Evolutionary conservation across 139 green algal species (phyloP), one percentile per base, ranked within the genome.

Genomic region (Deuterostichococcus epilithicus): DNA sequence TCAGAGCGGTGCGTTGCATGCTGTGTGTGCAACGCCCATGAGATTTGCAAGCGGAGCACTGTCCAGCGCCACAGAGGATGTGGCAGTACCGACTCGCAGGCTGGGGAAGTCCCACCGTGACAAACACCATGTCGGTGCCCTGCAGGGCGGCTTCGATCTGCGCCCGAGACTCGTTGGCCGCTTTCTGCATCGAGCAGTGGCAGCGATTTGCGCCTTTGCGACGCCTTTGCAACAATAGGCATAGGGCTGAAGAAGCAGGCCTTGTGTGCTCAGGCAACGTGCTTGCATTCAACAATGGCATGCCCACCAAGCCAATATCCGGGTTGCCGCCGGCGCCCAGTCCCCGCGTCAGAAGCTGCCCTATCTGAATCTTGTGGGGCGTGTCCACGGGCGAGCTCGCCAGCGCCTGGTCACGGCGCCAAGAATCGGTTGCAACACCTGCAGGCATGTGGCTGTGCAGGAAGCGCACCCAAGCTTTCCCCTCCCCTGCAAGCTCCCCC

Each of bases 81-180:
- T n/a, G 23, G 23, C 23, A 20, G 23, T n/a, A 66, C 22, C 52
- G 23, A n/a, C 52, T 66, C 22, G 52, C 22, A 66, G 20, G 52
- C 22, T 66, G 45, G 25, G 5, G 20, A n/a, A n/a, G 5, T 47
- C 75, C 73, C 63, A 92, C 92, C 66, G 94, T 98, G 28, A 98
- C 90, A 82, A 97, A 97, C 1, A 98, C 93, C 91, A 98, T 96
- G 83, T 98, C 94, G 1, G 94, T 85, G 1, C 91, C 92, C 15
- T 65, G 25, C 22, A 98, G 81, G 6, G 88, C 89, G 8, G 70
- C 73, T 70, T 93, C 81, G n/a, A 98, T 85, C 20, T 78, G 79
- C 10, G 82, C 80, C 63, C 81, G 86, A 80, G 86, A 93, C 79
- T 97, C 92, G 69, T 88, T 81, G 20, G 92, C 92, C 34, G 92